A percentile compares a stretch with the other conserved stretches of the same genome.
Evolutionary conservation across 2,329 filamentous ascomycete species (phyloP).

Genomic region (Colletotrichum somersetense): DNA sequence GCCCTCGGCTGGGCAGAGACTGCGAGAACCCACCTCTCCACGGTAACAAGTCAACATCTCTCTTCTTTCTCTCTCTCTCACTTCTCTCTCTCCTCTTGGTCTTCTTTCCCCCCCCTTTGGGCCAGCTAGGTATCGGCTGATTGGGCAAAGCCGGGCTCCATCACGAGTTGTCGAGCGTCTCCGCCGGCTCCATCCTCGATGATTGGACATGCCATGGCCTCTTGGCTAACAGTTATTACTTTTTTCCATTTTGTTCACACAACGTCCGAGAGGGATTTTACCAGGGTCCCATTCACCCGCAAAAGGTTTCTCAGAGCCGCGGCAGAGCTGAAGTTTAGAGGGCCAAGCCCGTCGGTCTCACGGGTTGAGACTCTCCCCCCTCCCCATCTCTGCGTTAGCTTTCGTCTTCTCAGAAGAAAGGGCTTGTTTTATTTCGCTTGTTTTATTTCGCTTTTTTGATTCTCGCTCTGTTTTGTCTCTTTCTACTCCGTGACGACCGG

Average conservation of each 20-base stretch:
- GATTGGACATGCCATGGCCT: slow-evolving; percentile 33
- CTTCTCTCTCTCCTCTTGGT: not conserved
- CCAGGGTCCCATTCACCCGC: slow-evolving; percentile 11
- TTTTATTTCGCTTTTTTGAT: too few species aligned
- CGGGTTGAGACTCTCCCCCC: slow-evolving; percentile 2
- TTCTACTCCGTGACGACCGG: not conserved
- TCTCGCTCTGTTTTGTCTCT: not conserved
- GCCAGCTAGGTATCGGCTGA: slow-evolving; percentile 18
- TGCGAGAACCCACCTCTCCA: slow-evolving; percentile 19
- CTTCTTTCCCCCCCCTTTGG: not conserved
- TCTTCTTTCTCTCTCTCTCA: not conserved
- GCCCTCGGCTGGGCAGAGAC: slow-evolving; percentile 14
- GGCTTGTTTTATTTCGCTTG: not conserved
- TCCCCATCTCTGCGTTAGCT: slow-evolving; percentile 17
- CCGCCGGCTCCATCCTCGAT: slow-evolving; percentile 9
- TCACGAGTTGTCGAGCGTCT: slow-evolving; percentile 16
- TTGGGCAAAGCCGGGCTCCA: slow-evolving; percentile 21
- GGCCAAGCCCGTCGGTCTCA: too few species aligned
- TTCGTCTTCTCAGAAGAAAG: not conserved
- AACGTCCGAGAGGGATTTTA: slow-evolving; percentile 18
- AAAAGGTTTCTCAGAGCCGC: slow-evolving; percentile 20
- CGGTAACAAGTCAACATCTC: slow-evolving; percentile 30
- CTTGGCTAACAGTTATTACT: slow-evolving; percentile 33
- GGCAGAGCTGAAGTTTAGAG: slow-evolving; percentile 15
- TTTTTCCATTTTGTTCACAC: not conserved